Conservation (phyloP, 2,329 filamentous ascomycete genomes). For the Colletotrichum sp. region DNA sequence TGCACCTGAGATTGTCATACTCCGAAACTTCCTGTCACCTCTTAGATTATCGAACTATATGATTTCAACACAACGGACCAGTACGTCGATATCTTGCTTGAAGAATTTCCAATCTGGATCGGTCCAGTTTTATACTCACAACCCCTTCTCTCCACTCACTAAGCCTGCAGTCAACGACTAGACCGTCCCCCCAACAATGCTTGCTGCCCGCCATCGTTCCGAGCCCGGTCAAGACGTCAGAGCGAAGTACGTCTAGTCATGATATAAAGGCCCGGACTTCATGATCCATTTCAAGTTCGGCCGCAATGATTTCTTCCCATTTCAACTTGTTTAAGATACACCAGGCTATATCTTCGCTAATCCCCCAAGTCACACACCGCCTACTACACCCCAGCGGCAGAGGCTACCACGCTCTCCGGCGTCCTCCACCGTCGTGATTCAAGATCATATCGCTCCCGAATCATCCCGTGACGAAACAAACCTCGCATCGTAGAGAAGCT, state of each 20-base stretch:
- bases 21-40: fast-evolving
- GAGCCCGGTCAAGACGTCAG: too few relatives aligned
- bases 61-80: too few relatives aligned
- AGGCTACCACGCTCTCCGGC: background rate
- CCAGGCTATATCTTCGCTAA: background rate
- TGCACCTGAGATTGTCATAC: background rate
- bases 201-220: too few relatives aligned
- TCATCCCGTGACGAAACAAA: background rate
- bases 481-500: fast-evolving
- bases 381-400: background rate
- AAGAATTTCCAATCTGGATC: fast-evolving
- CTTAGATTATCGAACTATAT: too few relatives aligned
- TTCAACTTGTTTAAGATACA: too few relatives aligned
- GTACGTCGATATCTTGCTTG: too few relatives aligned
- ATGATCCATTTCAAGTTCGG: too few relatives aligned
- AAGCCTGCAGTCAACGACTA: background rate
- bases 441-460: background rate
- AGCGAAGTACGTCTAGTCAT: too few relatives aligned
- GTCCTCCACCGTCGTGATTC: fast-evolving
- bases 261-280: too few relatives aligned
- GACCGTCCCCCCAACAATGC: too few relatives aligned
- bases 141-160: background rate
- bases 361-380: background rate
- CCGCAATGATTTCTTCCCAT: too few relatives aligned
- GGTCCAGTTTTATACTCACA: fast-evolving